These are phyloP conservation scores for Myrmaecium sp. DNA, from an alignment of 2,329 filamentous ascomycete species.

Conservation along the genomic window DNA sequence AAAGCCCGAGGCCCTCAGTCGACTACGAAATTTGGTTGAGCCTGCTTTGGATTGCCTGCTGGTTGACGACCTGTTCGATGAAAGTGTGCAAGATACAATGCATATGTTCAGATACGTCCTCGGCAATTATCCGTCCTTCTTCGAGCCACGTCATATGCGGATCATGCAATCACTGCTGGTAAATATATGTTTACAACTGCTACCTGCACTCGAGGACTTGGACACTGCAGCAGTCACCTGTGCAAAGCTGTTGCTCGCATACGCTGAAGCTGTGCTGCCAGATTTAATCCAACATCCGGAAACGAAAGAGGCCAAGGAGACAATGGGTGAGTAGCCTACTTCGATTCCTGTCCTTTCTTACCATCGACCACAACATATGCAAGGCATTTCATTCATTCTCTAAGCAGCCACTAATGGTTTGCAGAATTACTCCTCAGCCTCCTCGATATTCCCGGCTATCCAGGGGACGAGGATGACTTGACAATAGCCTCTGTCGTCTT, in stretches of 20 bases:
- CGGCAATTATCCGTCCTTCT: slow-evolving; percentile 18
- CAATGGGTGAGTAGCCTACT: too few species aligned
- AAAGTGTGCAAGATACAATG: slow-evolving; percentile 31
- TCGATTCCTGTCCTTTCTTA: too few species aligned
- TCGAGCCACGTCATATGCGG: slow-evolving; percentile 16
- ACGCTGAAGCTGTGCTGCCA: too few species aligned
- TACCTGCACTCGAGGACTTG: too few species aligned
- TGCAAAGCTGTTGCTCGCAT: slow-evolving; percentile 19
- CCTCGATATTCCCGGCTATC: slow-evolving; percentile 46
- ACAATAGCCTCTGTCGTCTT: slow-evolving; percentile 64
- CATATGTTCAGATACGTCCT: slow-evolving; percentile 19
- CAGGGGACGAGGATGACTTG: slow-evolving; percentile 56
- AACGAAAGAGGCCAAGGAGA: too few species aligned
- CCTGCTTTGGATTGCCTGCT: slow-evolving; percentile 45
- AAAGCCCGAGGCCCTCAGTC: slow-evolving; percentile 38
- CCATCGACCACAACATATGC: too few species aligned
- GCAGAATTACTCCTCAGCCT: slow-evolving; percentile 42
- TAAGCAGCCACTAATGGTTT: slow-evolving; percentile 2
- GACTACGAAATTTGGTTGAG: slow-evolving; percentile 43
- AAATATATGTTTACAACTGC: too few species aligned
- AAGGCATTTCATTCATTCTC: too few species aligned
- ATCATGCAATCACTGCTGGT: too few species aligned
- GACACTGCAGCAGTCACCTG: slow-evolving; percentile 18
- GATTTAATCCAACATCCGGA: too few species aligned
- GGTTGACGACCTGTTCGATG: too few species aligned